Evolutionary conservation across 805 yeast genomes (phyloP), one percentile per base, ranked within the genome.

Genomic region (Kazachstania viticola): DNA sequence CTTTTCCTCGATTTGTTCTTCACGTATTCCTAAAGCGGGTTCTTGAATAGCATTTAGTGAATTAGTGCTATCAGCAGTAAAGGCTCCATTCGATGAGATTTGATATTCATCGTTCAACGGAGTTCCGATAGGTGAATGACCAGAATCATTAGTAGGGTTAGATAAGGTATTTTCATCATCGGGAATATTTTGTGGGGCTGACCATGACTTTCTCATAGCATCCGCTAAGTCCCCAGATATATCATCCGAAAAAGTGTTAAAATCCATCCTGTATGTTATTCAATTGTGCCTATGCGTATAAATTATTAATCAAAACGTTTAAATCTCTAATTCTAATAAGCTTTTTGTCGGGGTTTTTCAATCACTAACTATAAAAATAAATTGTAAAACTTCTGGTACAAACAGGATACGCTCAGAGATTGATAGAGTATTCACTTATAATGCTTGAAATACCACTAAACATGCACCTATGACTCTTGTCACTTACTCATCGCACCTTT

Each of bases 191-290:
- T 48, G 56, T n/a, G n/a, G n/a, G n/a, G n/a, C n/a, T 3, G 54
- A 48, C 59, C 59, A 54, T 15, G 59, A 52, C 27, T 49, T 54
- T 30, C 54, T 42, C 5, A 54, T 43, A 6, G 57, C 55, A 26
- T 45, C 47, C 2, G 49, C 58, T 30, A 54, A 35, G 12, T 52
- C 58, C 4, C 43, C 48, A 5, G 38, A 30, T 7, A 45, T 27
- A 17, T 40, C 39, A 21, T 46, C 46, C 9, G 17, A 18, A 12
- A 25, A n/a, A 6, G 14, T 13, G 21, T 25, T 16, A 21, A 14
- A 8, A 6, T 30, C 22, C 32, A 30, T 30, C n/a, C n/a, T n/a
- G n/a, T 23, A 13, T 7, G 14, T 23, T 23, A 13, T 14, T 14
- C 14, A 23, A 23, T 23, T 23, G 11, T 14, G 4, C 17, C 9